Evolutionary conservation across 345 rosid species (phyloP).

Genomic region (Gossypium mustelinum): DNA sequence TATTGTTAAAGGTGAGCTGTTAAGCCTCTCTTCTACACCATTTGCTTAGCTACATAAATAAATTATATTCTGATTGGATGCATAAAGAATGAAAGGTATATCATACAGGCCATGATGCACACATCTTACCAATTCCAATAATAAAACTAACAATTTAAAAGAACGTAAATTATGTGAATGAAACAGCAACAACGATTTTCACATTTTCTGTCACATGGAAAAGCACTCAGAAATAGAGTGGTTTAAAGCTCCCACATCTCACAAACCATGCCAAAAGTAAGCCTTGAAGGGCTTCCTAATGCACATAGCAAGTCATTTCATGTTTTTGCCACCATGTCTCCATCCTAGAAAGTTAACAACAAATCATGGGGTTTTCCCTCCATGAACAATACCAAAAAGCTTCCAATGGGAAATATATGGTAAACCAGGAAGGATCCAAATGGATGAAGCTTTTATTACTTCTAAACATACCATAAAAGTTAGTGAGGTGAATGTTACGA

Average conservation of each 20-base stretch:
- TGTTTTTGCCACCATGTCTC: not conserved
- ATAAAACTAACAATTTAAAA: not conserved
- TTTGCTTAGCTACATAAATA: not conserved
- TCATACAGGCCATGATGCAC: conserved; percentile 2
- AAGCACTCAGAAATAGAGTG: not conserved
- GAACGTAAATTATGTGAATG: not conserved
- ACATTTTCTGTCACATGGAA: conserved; percentile 2
- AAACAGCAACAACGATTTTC: not conserved
- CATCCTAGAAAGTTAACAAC: not conserved
- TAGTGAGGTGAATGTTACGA: not conserved
- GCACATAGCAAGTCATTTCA: not conserved
- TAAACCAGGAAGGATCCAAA: not conserved
- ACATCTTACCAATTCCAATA: not conserved
- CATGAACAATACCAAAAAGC: not conserved
- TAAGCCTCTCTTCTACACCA: not conserved
- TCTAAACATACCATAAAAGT: not conserved
- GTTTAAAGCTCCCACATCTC: not conserved
- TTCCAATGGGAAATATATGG: not conserved
- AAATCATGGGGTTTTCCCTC: not conserved
- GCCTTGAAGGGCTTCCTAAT: not conserved
- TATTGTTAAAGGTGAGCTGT: not conserved
- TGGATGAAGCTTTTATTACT: not conserved
- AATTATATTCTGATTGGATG: not conserved
- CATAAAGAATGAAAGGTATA: conserved; percentile 4
- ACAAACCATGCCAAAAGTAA: not conserved